These are phyloP conservation scores for Xylaria venustula DNA, from an alignment of 495 filamentous ascomycete species.

Conservation along the genomic window DNA sequence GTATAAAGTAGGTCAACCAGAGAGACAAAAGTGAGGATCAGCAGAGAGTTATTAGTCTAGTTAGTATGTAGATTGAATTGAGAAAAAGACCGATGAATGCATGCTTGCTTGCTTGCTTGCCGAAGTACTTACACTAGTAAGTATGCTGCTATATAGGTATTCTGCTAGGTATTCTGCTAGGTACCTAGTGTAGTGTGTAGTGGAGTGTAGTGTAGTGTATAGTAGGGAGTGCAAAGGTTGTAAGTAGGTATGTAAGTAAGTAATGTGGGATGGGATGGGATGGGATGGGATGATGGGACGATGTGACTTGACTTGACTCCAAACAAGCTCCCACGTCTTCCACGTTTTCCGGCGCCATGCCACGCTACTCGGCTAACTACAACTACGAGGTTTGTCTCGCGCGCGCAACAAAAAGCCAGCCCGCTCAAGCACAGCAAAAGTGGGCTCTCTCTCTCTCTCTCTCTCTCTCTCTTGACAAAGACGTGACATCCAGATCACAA, in stretches of 20 bases:
- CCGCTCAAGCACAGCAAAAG: neutral
- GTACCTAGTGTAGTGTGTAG: no score
- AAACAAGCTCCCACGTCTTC: no score
- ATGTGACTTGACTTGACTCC: neutral
- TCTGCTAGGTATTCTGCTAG: no score
- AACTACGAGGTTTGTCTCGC: neutral
- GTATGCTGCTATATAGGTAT: no score
- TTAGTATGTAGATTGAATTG: neutral
- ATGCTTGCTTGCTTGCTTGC: no score
- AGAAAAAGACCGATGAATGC: conserved; percentile 8
- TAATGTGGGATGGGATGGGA: no score
- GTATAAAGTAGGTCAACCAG: conserved; percentile 16
- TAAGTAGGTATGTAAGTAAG: no score
- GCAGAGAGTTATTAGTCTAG: neutral
- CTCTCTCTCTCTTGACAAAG: neutral
- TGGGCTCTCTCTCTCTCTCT: neutral
- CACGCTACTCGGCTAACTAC: no score
- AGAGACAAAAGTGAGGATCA: conserved; percentile 26
- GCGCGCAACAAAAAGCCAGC: neutral
- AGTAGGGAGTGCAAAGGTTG: no score
- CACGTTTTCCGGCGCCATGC: neutral
- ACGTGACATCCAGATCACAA: neutral
- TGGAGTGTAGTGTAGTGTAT: no score
- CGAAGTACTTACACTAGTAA: no score
- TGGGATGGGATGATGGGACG: neutral